A percentile compares a stretch with the other conserved stretches of the same genome.
Conservation (phyloP, 352 stramenopile species). For the Pythium inflatum region DNA sequence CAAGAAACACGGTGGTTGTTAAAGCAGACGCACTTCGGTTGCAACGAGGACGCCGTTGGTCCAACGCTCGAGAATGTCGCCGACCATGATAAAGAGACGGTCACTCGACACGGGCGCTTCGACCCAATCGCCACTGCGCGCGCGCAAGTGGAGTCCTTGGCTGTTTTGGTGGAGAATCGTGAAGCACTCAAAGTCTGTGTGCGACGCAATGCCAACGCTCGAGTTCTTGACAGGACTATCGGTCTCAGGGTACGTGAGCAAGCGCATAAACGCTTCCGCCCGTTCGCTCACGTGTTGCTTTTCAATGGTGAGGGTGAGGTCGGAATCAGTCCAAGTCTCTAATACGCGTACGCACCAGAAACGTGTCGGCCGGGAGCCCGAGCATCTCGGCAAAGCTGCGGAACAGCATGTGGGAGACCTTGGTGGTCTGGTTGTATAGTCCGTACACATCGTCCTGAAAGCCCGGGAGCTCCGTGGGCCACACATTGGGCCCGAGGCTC, state of each 20-base stretch:
- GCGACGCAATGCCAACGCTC: slow-evolving; percentile 76
- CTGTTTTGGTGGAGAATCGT: slow-evolving; percentile 87
- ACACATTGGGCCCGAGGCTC: slow-evolving; percentile 80
- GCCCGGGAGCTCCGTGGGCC: slow-evolving; percentile 58
- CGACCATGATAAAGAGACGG: slow-evolving; percentile 79
- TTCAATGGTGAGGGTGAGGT: no score
- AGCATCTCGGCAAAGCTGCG: slow-evolving; percentile 84
- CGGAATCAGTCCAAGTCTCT: no score
- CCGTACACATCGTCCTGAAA: slow-evolving; percentile 74
- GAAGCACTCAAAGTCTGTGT: slow-evolving; percentile 88
- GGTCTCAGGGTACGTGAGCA: slow-evolving; percentile 74
- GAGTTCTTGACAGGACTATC: slow-evolving; percentile 52
- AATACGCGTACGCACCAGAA: slow-evolving; percentile 62
- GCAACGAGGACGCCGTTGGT: slow-evolving; percentile 76
- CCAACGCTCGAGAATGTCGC: slow-evolving; percentile 82
- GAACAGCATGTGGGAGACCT: slow-evolving; percentile 69
- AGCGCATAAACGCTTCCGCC: slow-evolving; percentile 76
- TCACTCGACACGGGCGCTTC: slow-evolving; percentile 73
- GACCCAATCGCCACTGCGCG: slow-evolving; percentile 65
- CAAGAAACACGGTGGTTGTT: not conserved
- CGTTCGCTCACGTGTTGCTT: slow-evolving; percentile 75
- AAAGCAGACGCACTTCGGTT: slow-evolving; percentile 53
- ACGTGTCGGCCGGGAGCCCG: slow-evolving; percentile 55
- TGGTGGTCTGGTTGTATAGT: slow-evolving; percentile 76
- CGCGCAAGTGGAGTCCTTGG: slow-evolving; percentile 65